These are phyloP conservation scores for Astrocystis sublimbata DNA, from an alignment of 495 filamentous ascomycete species.

Conservation along the genomic window DNA sequence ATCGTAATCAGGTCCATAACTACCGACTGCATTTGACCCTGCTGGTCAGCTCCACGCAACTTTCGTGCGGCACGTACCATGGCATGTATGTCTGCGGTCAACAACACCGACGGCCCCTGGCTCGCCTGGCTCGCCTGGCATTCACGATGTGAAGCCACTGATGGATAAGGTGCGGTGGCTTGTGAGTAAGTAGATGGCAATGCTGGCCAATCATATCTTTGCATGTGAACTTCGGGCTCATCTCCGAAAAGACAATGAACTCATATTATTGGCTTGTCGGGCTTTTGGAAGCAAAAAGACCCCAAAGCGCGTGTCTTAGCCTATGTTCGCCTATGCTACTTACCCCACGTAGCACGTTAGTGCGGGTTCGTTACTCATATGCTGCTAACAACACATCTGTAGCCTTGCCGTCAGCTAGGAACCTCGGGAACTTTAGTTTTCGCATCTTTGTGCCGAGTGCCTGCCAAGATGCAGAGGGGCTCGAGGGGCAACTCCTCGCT, in stretches of 20 bases:
- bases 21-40: no score
- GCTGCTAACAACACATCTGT: not conserved
- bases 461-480: not conserved
- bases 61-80: not conserved
- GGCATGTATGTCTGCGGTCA: no score
- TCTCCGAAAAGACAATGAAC: not conserved
- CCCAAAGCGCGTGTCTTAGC: not conserved
- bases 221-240: not conserved
- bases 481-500: no score
- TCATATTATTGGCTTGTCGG: not conserved
- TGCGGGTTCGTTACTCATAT: not conserved
- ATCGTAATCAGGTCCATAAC: not conserved
- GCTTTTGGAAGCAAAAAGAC: not conserved
- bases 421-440: no score
- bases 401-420: constrained; percentile 12
- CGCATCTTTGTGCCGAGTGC: not conserved
- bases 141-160: no score
- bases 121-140: not conserved
- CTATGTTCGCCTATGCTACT: not conserved
- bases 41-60: not conserved
- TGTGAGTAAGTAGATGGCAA: not conserved
- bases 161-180: no score
- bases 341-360: not conserved
- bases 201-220: not conserved
- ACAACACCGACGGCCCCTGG: not conserved